Percentiles rank a stretch among this genome's conserved stretches.
Conservation (phyloP, 2,329 filamentous ascomycete species). For the Dothistroma septosporum region DNA sequence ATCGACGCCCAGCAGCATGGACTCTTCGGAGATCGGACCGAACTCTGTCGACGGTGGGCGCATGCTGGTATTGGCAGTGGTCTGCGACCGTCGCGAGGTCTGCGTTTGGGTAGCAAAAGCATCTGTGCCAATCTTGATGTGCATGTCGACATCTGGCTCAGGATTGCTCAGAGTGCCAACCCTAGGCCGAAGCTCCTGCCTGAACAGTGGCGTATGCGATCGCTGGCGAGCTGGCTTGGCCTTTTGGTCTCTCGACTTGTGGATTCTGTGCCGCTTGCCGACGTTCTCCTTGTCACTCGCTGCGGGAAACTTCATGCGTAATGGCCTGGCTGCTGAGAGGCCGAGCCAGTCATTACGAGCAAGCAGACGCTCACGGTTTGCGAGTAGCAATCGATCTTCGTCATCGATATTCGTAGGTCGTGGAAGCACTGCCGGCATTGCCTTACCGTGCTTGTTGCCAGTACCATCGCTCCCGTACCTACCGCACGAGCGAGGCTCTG, state of each 20-base stretch:
- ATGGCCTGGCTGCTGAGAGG: slow-evolving; percentile 25
- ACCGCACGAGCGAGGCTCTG: not conserved
- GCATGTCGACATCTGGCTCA: slow-evolving; percentile 18
- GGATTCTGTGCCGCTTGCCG: slow-evolving; percentile 31
- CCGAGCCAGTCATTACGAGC: slow-evolving; percentile 32
- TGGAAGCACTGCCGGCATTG: not conserved
- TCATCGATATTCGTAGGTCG: slow-evolving; percentile 3
- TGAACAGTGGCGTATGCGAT: slow-evolving; percentile 20
- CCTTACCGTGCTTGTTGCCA: not conserved
- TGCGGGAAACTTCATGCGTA: slow-evolving; percentile 25
- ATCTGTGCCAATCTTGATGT: slow-evolving; percentile 32
- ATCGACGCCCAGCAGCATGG: slow-evolving; percentile 32
- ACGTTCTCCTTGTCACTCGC: slow-evolving; percentile 23
- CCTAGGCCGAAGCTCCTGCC: slow-evolving; percentile 11
- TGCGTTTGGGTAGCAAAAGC: slow-evolving; percentile 30
- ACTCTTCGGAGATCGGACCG: slow-evolving; percentile 29
- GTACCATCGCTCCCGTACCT: not conserved
- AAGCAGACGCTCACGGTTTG: slow-evolving; percentile 25
- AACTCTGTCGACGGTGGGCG: slow-evolving; percentile 24
- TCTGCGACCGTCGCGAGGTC: slow-evolving; percentile 11
- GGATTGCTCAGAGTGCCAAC: slow-evolving; percentile 17
- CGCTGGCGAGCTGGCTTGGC: slow-evolving; percentile 12
- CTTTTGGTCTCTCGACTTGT: slow-evolving; percentile 8
- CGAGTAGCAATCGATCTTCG: slow-evolving; percentile 18
- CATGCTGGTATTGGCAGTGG: slow-evolving; percentile 21